Evolutionary conservation across 116 monocot genomes (phyloP).

Genomic region (Phalaenopsis hybrid): DNA sequence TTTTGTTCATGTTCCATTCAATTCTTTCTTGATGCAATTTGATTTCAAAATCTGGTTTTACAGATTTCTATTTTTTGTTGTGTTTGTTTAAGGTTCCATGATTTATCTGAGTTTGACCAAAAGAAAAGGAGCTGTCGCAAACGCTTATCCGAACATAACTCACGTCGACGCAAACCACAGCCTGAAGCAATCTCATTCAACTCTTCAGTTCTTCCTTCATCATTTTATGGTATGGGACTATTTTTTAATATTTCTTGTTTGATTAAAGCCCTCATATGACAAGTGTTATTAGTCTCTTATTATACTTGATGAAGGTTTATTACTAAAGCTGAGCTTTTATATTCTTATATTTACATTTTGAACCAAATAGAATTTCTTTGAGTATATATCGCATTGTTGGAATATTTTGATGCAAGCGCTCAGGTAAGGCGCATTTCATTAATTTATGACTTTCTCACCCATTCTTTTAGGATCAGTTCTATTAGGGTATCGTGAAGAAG

Average conservation of each 20-base stretch:
- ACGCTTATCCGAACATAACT: slow-evolving; percentile 80
- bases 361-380: no score
- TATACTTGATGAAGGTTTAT: background rate
- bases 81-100: slow-evolving; percentile 60
- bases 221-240: slow-evolving; percentile 56
- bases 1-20: background rate
- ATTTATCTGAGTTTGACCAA: slow-evolving; percentile 70
- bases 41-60: background rate
- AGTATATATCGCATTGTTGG: no score
- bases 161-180: slow-evolving; percentile 72
- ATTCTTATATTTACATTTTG: no score
- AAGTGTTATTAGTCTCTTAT: background rate
- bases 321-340: background rate
- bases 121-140: slow-evolving; percentile 82
- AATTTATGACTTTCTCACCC: no score
- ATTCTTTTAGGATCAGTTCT: no score
- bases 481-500: no score
- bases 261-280: background rate
- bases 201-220: slow-evolving; percentile 33
- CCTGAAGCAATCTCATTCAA: slow-evolving; percentile 40
- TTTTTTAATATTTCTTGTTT: background rate
- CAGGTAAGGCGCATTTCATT: no score
- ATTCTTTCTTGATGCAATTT: background rate
- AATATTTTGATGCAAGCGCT: no score
- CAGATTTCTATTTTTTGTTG: background rate